Percentiles rank a stretch among this genome's conserved stretches.
These are phyloP conservation scores for Miscanthus lutarioriparius DNA, from an alignment of 176 grass and related monocot species.

Conservation along the genomic window DNA sequence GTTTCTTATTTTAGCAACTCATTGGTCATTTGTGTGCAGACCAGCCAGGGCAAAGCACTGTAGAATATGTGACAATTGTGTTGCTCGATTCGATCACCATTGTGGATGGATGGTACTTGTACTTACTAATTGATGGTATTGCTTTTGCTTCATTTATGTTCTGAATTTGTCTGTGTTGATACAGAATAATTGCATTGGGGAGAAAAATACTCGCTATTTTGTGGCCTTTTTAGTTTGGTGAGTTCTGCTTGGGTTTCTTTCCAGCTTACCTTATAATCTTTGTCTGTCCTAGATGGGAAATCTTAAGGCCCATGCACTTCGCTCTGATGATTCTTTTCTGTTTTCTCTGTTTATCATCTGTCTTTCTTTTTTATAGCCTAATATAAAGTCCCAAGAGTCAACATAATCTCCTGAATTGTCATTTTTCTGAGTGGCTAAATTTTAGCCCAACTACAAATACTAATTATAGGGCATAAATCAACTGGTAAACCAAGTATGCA, in stretches of 20 bases:
- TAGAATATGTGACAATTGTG: constrained; percentile 95
- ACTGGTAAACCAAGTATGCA: background rate
- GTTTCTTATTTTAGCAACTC: constrained; percentile 42
- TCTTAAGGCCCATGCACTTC: background rate
- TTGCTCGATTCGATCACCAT: constrained; percentile 97
- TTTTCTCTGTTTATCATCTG: constrained; percentile 12
- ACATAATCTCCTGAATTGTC: background rate
- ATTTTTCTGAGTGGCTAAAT: background rate
- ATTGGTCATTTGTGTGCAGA: constrained; percentile 50
- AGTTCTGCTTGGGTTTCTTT: constrained; percentile 42
- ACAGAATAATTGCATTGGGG: constrained; percentile 99
- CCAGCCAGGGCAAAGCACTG: constrained; percentile 99
- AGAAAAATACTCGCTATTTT: constrained; percentile 98
- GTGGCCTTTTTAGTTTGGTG: constrained; percentile 94
- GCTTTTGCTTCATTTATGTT: constrained; percentile 31
- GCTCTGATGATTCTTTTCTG: background rate
- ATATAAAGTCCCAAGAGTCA: background rate
- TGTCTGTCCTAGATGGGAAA: background rate
- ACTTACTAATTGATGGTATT: constrained; percentile 26
- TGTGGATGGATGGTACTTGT: constrained; percentile 96
- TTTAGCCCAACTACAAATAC: background rate
- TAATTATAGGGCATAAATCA: constrained; percentile 20
- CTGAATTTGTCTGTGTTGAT: constrained; percentile 41
- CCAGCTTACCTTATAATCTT: constrained; percentile 17
- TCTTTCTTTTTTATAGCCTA: background rate